Conservation (phyloP, 495 filamentous ascomycete genomes). For the Penicillium roqueforti region DNA sequence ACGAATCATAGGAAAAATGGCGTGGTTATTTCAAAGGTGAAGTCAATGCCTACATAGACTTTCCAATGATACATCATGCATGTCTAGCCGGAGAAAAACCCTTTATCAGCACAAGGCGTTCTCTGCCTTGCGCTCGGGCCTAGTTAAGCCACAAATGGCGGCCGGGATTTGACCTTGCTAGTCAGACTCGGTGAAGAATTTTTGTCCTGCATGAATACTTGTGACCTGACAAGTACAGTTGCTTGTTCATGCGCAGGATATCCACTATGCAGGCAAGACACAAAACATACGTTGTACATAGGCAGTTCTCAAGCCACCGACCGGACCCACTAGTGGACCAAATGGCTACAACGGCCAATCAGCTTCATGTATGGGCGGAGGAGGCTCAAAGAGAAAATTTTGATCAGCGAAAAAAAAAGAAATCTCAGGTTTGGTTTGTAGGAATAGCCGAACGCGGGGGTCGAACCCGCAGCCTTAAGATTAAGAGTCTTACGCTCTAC, state of each 20-base stretch:
- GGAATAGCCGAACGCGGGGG: conserved; percentile 52
- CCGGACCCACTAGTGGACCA: conserved; percentile 14
- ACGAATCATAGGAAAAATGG: neutral
- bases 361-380: neutral
- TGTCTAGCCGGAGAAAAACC: conserved; percentile 16
- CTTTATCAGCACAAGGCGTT: conserved; percentile 7
- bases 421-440: conserved; percentile 15
- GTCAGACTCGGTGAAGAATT: neutral
- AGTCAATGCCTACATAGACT: conserved; percentile 6
- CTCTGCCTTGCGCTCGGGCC: conserved; percentile 26
- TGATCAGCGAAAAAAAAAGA: conserved; percentile 20
- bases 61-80: conserved; percentile 7
- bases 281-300: no score
- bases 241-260: neutral
- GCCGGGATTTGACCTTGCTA: neutral
- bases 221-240: neutral
- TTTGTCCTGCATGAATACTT: neutral
- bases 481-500: conserved; percentile 61
- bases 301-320: neutral
- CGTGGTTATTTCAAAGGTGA: neutral
- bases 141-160: conserved; percentile 9
- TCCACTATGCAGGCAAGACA: neutral
- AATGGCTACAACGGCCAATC: conserved; percentile 10
- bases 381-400: conserved; percentile 15
- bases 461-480: conserved; percentile 58